Conservation (phyloP, 2,329 filamentous ascomycete species). For the Aspergillus sp. region DNA sequence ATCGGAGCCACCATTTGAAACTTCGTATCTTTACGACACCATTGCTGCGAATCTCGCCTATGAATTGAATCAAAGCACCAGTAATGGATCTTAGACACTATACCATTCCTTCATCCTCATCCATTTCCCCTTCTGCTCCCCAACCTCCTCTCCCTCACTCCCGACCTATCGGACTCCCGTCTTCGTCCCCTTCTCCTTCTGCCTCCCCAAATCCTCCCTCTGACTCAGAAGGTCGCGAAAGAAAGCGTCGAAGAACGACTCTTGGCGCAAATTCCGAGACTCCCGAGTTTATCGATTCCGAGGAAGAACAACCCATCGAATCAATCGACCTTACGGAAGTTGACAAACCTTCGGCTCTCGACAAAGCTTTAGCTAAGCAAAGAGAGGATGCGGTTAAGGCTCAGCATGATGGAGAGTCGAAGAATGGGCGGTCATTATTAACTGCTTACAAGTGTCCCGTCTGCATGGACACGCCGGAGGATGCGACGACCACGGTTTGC, state of each 20-base stretch:
- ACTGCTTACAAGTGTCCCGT: slow-evolving; percentile 54
- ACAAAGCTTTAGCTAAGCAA: slow-evolving; percentile 46
- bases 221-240: neutral
- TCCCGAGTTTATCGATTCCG: neutral
- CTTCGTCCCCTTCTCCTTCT: neutral
- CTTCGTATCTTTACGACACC: too few species aligned
- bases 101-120: too few species aligned
- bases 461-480: slow-evolving; percentile 56
- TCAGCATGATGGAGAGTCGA: slow-evolving; percentile 29
- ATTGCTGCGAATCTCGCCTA: too few species aligned
- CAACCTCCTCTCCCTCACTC: too few species aligned
- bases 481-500: slow-evolving; percentile 55
- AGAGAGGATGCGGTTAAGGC: slow-evolving; percentile 46
- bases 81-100: too few species aligned
- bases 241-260: slow-evolving; percentile 11
- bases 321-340: slow-evolving; percentile 46
- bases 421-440: slow-evolving; percentile 31
- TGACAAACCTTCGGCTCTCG: slow-evolving; percentile 34
- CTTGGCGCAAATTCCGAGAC: neutral
- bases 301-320: slow-evolving; percentile 31
- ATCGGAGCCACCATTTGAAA: too few species aligned
- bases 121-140: too few species aligned
- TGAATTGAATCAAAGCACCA: too few species aligned
- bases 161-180: neutral
- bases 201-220: neutral